phyloP scores from a whole-genome alignment of 257 asterid species.

The Knoxia roxburghii region DNA sequence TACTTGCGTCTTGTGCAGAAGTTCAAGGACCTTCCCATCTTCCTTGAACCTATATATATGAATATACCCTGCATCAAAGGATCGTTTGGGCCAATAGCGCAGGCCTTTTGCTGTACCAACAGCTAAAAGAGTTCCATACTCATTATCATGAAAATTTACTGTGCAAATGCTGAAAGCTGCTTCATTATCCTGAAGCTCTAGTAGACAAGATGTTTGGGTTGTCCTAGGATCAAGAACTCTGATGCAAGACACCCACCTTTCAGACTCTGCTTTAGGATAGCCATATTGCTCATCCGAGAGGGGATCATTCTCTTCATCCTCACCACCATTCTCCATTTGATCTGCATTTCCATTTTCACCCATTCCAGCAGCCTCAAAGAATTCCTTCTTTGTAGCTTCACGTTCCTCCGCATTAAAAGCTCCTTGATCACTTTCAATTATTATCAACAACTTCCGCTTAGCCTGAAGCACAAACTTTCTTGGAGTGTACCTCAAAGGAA shows the following conservation, averaged over 20 bases:
- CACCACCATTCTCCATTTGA: constrained; percentile 85
- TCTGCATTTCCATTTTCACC: constrained; percentile 71
- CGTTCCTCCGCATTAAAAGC: constrained; percentile 96
- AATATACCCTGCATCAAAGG: constrained; percentile 82
- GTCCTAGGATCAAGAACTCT: constrained; percentile 93
- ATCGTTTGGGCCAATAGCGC: constrained; percentile 82
- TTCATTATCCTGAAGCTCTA: constrained; percentile 98
- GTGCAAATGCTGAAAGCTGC: constrained; percentile 98
- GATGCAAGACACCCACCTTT: constrained; percentile 95
- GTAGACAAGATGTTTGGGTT: constrained; percentile 74
- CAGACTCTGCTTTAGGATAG: constrained; percentile 92
- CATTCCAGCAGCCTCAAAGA: constrained; percentile 72
- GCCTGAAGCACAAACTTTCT: constrained; percentile 90
- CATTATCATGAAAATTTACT: constrained; percentile 92
- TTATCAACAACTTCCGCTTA: constrained; percentile 69
- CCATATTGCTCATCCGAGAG: constrained; percentile 97
- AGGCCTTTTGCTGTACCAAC: constrained; percentile 98
- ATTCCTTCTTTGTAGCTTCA: constrained; percentile 82
- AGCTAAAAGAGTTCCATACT: constrained; percentile 87
- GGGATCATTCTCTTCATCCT: constrained; percentile 70
- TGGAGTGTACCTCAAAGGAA: constrained; percentile 94
- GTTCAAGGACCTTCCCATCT: constrained; percentile 90
- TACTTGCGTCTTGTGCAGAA: constrained; percentile 95
- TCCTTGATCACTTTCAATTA: constrained; percentile 97
- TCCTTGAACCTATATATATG: constrained; percentile 94